Percentiles rank a stretch among this genome's conserved stretches.
These are phyloP conservation scores for Knufia petricola DNA, from an alignment of 2,329 filamentous ascomycete genomes.

Conservation along the genomic window DNA sequence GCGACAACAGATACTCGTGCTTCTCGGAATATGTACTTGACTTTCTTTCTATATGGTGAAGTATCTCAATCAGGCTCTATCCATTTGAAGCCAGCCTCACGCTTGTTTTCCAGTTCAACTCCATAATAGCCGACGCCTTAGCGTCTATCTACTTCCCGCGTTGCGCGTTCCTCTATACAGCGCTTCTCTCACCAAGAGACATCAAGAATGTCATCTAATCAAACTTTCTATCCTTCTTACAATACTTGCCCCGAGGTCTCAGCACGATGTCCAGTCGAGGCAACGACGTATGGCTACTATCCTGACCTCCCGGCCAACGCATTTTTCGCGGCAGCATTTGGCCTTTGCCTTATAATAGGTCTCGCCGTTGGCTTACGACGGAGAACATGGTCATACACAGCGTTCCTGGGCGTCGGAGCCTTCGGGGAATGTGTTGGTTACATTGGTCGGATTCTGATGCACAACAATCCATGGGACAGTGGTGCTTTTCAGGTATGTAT, in stretches of 20 bases:
- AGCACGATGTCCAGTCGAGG: conserved; percentile 35
- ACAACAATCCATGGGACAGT: conserved; percentile 45
- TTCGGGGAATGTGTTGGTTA: conserved; percentile 48
- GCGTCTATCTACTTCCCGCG: too few species aligned
- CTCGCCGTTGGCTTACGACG: conserved; percentile 40
- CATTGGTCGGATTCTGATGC: conserved; percentile 44
- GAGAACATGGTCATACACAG: conserved; percentile 48
- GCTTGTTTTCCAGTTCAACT: too few species aligned
- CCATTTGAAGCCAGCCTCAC: too few species aligned
- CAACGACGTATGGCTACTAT: conserved; percentile 45
- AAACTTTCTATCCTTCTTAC: conserved; percentile 2
- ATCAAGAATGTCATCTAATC: not conserved
- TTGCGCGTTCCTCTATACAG: too few species aligned
- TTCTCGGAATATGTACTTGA: too few species aligned
- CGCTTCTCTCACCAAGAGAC: not conserved
- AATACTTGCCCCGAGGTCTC: conserved; percentile 29
- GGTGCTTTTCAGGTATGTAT: conserved; percentile 46
- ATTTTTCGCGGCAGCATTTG: conserved; percentile 47
- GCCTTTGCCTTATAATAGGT: conserved; percentile 39
- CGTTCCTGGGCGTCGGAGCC: conserved; percentile 38
- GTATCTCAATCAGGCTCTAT: too few species aligned
- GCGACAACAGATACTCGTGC: too few species aligned
- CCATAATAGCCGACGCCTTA: too few species aligned
- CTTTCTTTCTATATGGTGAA: too few species aligned
- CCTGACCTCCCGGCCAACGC: conserved; percentile 45